Evolutionary conservation across 306 rosid genomes (phyloP).

Genomic region (Hippophae rhamnoides): DNA sequence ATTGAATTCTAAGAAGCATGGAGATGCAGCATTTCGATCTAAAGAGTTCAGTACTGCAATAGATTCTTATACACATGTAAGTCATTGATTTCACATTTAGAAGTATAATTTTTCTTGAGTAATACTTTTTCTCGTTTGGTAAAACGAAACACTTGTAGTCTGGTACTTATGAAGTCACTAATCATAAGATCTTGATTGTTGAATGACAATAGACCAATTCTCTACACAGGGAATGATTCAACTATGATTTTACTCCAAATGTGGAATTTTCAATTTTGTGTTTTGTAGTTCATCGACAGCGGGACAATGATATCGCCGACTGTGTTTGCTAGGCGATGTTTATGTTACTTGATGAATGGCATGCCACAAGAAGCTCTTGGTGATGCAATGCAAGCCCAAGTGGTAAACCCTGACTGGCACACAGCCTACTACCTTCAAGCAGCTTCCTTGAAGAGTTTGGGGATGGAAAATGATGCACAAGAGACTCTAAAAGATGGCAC

Average conservation of each 20-base stretch:
- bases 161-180: neutral
- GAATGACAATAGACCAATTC: too few species aligned
- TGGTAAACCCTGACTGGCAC: slow-evolving; percentile 75
- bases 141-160: slow-evolving; percentile 1
- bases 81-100: slow-evolving; percentile 19
- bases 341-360: slow-evolving; percentile 82
- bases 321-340: slow-evolving; percentile 75
- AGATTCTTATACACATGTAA: slow-evolving; percentile 76
- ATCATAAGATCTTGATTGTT: too few species aligned
- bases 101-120: neutral
- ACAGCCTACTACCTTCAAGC: slow-evolving; percentile 93
- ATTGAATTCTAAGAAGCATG: slow-evolving; percentile 79
- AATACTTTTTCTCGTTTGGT: slow-evolving; percentile 2
- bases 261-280: slow-evolving; percentile 2
- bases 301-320: slow-evolving; percentile 97
- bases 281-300: slow-evolving; percentile 69
- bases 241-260: too few species aligned
- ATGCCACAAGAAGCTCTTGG: slow-evolving; percentile 97
- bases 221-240: too few species aligned
- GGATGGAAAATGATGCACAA: slow-evolving; percentile 90
- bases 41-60: slow-evolving; percentile 61
- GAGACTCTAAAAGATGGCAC: slow-evolving; percentile 91
- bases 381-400: slow-evolving; percentile 96
- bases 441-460: slow-evolving; percentile 80
- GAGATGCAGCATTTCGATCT: slow-evolving; percentile 79